Evolutionary conservation across 768 basidiomycete species (phyloP).

Genomic region (Suillus bovinus): DNA sequence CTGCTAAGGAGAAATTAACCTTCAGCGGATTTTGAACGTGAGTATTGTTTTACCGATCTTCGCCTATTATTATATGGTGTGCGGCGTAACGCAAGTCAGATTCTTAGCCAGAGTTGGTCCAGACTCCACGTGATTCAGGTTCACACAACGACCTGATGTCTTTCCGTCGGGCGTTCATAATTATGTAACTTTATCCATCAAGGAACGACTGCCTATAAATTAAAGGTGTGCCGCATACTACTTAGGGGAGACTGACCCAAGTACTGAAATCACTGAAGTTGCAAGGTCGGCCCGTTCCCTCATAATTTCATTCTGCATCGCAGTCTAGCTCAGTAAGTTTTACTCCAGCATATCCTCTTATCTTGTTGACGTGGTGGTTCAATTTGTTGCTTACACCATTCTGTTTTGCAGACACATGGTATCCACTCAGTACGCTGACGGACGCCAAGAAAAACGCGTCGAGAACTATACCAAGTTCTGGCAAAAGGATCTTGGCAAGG

Average conservation of each 20-base stretch:
- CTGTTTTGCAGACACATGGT: background rate
- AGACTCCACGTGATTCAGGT: conserved; percentile 4
- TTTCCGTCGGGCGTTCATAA: conserved; percentile 1
- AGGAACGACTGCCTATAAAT: background rate
- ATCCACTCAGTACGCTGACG: conserved; percentile 45
- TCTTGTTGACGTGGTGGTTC: too few relatives aligned
- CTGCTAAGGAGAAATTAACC: background rate
- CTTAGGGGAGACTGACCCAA: background rate
- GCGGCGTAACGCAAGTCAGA: too few relatives aligned
- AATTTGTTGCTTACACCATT: background rate
- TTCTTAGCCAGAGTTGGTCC: background rate
- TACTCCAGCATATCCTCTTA: background rate
- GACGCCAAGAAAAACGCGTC: conserved; percentile 66
- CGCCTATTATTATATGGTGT: too few relatives aligned
- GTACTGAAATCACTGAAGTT: background rate
- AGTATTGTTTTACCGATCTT: background rate
- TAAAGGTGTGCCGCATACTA: background rate
- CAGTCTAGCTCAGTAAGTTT: background rate
- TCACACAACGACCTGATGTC: background rate
- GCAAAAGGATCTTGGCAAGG: conserved; percentile 78
- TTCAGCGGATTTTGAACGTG: background rate
- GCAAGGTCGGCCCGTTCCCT: background rate
- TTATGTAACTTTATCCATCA: background rate
- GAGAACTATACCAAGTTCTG: conserved; percentile 90
- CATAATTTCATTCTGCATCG: background rate